Evolutionary conservation across 2,329 filamentous ascomycete genomes (phyloP).

Genomic region (Ophiostoma sp.): DNA sequence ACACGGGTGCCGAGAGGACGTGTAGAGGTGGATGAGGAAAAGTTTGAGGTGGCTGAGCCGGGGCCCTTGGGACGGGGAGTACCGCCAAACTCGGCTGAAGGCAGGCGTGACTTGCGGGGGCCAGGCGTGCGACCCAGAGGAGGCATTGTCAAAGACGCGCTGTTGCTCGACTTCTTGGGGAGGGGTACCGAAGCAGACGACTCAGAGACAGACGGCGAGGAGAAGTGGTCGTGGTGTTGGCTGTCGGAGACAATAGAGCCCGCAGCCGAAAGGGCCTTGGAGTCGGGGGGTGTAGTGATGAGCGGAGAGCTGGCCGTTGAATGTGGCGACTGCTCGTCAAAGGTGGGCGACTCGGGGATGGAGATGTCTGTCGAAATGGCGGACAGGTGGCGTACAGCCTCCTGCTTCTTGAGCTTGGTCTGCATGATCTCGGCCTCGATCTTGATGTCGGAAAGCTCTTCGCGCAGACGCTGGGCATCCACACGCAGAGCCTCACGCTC

Average conservation of each 20-base stretch:
- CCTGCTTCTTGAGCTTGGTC: conserved; percentile 79
- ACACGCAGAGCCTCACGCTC: conserved; percentile 86
- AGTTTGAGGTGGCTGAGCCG: conserved; percentile 29
- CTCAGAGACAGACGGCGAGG: conserved; percentile 91
- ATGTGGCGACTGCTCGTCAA: conserved; percentile 65
- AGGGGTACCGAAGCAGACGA: conserved; percentile 67
- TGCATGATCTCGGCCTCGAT: conserved; percentile 92
- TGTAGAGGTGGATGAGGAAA: conserved; percentile 34
- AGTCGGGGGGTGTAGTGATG: conserved; percentile 74
- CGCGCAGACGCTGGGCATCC: conserved; percentile 80
- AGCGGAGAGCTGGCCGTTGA: conserved; percentile 91
- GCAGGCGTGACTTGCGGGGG: conserved; percentile 48
- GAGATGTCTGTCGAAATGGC: conserved; percentile 58
- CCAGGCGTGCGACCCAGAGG: conserved; percentile 37
- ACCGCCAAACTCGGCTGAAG: conserved; percentile 44
- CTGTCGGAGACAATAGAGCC: conserved; percentile 51
- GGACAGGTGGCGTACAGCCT: conserved; percentile 44
- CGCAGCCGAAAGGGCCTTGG: conserved; percentile 57
- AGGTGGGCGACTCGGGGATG: conserved; percentile 63
- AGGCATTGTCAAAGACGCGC: background rate
- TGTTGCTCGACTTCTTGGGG: conserved; percentile 44
- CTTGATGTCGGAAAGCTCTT: conserved; percentile 87
- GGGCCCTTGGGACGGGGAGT: conserved; percentile 50
- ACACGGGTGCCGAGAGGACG: conserved; percentile 36
- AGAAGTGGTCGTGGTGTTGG: conserved; percentile 78